Conservation (phyloP, 805 yeast genomes). For the Saccharomyces mikatae region DNA sequence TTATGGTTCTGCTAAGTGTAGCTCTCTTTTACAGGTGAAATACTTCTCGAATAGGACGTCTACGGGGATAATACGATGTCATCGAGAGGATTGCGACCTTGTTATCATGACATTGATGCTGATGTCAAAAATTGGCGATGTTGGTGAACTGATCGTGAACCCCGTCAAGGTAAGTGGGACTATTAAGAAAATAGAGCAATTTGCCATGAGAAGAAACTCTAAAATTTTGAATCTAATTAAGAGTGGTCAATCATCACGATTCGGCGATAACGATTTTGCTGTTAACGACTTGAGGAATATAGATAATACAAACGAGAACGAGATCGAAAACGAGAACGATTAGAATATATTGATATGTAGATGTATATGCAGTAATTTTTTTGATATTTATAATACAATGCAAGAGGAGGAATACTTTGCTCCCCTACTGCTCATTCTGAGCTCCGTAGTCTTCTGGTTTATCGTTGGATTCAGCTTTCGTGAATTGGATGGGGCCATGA, state of each 20-base stretch:
- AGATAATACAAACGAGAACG: conserved; percentile 11
- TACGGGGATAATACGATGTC: conserved; percentile 75
- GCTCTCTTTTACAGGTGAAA: conserved; percentile 54
- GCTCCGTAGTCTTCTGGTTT: conserved; percentile 2
- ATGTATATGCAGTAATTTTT: not conserved
- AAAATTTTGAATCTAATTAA: conserved; percentile 14
- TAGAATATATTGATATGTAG: not conserved
- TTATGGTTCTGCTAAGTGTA: conserved; percentile 58
- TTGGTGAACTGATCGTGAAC: conserved; percentile 43
- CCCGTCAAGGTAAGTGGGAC: conserved; percentile 78
- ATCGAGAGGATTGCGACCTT: conserved; percentile 52
- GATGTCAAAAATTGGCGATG: conserved; percentile 43
- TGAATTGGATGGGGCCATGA: conserved; percentile 41
- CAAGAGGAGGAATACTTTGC: not conserved
- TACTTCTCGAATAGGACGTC: conserved; percentile 77
- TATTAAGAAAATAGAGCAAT: conserved; percentile 72
- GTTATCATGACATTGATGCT: conserved; percentile 62
- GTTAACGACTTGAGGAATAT: conserved; percentile 8
- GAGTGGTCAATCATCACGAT: conserved; percentile 2
- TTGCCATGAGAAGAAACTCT: conserved; percentile 43
- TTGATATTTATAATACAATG: not conserved
- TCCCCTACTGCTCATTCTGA: not conserved
- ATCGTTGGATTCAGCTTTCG: conserved; percentile 24
- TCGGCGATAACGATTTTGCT: not conserved
- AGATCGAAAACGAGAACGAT: conserved; percentile 6